Evolutionary conservation across 306 rosid genomes (phyloP).

Genomic region (Medicago arabica): DNA sequence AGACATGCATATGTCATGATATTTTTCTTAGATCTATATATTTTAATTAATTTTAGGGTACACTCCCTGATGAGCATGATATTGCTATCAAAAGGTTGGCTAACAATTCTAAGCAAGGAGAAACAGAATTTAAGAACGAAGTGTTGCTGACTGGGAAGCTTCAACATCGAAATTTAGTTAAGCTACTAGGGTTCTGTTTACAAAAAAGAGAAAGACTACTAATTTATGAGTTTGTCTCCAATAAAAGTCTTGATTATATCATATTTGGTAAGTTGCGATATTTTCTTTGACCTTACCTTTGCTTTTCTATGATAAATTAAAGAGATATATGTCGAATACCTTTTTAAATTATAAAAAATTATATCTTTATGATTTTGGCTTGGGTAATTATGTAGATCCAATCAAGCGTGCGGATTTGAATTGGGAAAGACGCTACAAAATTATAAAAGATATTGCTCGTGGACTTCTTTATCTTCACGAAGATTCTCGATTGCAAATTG

Average conservation of each 20-base stretch:
- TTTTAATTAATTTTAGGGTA: slow-evolving; percentile 47
- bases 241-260: slow-evolving; percentile 50
- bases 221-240: slow-evolving; percentile 54
- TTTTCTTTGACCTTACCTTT: not conserved
- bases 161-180: slow-evolving; percentile 57
- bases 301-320: not conserved
- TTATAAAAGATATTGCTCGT: slow-evolving; percentile 52
- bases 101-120: slow-evolving; percentile 50
- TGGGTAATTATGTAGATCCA: slow-evolving; percentile 33
- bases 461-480: slow-evolving; percentile 64
- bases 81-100: slow-evolving; percentile 58
- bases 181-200: slow-evolving; percentile 53
- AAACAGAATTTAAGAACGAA: slow-evolving; percentile 57
- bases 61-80: slow-evolving; percentile 47
- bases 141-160: slow-evolving; percentile 50
- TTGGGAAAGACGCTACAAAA: slow-evolving; percentile 52
- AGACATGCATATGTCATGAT: not conserved
- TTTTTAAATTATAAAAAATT: not conserved
- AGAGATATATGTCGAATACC: not conserved
- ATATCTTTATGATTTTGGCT: not conserved
- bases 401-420: slow-evolving; percentile 30
- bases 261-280: slow-evolving; percentile 47
- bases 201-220: slow-evolving; percentile 51
- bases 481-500: slow-evolving; percentile 54
- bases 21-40: not conserved